Base-by-base conservation (phyloP, 345 rosid species). In the Hibiscus syriacus region DNA sequence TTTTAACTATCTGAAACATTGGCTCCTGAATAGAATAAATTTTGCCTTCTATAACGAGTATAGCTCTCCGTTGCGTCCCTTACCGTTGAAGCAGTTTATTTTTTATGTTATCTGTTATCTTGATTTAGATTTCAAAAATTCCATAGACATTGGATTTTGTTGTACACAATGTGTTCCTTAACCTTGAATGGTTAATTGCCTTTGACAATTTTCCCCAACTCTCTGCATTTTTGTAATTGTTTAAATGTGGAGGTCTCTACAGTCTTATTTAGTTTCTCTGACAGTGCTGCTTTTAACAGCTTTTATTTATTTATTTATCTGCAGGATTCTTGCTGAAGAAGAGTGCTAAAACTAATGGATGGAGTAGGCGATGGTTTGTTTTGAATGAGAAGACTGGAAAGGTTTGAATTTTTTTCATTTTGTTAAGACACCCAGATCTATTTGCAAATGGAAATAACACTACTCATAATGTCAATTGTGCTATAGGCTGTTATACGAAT, bases 331-430 rank as follows among this genome's bases (percentile, higher is more conserved):
- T 92, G 50, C 71, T 87, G 74, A 92, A 92, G 87, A 92, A 85
- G 80, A 92, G 98, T 79, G 93, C 79, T 53, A 90, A 92, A 81
- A 86, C 91, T 55, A 82, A 83, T 80, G 96, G 92, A 25, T 92
- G 98, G 98, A 85, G 90, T 62, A 84, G 78, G 78, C 81, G 92
- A 72, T 92, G 98, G 98, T 92, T 92, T 84, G 98, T 92, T 53
- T 70, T 92, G 67, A 92, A 90, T 79, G 98, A 87, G 72, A 92
- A 90, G 73, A 85, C 84, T 64, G 93, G 97, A 81, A 92, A 92
- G 98, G 98, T 88, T 69, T 48, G 76, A n/a, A n/a, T n/a, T n/a
- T n/a, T n/a, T n/a, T n/a, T n/a, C n/a, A n/a, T n/a, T n/a, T n/a
- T n/a, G n/a, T n/a, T n/a, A n/a, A n/a, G n/a, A n/a, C n/a, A n/a